Conservation (phyloP, 2,329 filamentous ascomycete species). For the Ophiognomonia clavigignenti-juglandacearum region DNA sequence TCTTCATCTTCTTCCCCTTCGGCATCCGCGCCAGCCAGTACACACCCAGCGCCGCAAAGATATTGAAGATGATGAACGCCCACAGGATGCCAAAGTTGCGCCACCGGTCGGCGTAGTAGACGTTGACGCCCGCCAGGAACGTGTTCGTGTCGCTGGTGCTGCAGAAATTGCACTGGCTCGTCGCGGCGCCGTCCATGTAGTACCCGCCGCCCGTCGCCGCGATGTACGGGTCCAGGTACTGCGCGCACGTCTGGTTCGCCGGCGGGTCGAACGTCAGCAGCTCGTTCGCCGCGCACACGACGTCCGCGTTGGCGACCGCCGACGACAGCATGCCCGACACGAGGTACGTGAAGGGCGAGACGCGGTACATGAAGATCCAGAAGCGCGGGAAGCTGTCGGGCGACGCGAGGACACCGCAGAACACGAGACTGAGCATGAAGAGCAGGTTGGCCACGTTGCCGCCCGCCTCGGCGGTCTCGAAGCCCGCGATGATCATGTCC, state of each 20-base stretch:
- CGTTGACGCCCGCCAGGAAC: constrained; percentile 30
- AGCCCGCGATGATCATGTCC: constrained; percentile 57
- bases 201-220: constrained; percentile 38
- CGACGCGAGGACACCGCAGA: constrained; percentile 60
- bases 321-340: constrained; percentile 61
- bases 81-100: constrained; percentile 49
- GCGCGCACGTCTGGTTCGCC: constrained; percentile 44
- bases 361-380: constrained; percentile 70
- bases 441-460: constrained; percentile 62
- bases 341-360: constrained; percentile 70
- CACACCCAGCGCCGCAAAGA: constrained; percentile 38
- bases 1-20: constrained; percentile 24
- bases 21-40: constrained; percentile 41
- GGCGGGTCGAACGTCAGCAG: constrained; percentile 57
- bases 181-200: constrained; percentile 35
- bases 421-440: constrained; percentile 61
- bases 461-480: constrained; percentile 61
- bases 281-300: constrained; percentile 62
- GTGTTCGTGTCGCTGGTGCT: constrained; percentile 27
- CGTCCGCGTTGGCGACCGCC: constrained; percentile 54
- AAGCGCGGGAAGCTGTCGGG: constrained; percentile 58
- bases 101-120: constrained; percentile 43
- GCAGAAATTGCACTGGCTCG: constrained; percentile 18
- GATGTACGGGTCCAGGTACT: constrained; percentile 50
- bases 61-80: constrained; percentile 45